Evolutionary conservation across 139 green algal genomes (phyloP).

Genomic region (Picochlorum costavermella): DNA sequence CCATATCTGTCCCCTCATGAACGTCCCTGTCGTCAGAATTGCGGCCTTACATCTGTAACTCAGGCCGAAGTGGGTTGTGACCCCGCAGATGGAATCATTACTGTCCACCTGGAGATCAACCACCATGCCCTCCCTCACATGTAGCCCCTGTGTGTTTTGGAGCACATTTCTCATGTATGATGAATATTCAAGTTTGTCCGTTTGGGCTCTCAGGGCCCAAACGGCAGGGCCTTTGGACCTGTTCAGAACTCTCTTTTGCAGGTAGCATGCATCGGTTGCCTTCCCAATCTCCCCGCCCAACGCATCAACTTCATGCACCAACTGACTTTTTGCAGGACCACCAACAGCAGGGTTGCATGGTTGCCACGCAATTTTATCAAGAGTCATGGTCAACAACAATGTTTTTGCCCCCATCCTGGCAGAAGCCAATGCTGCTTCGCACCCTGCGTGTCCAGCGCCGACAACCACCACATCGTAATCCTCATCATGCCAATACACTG

Average conservation of each 20-base stretch:
- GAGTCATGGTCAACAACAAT: conserved; percentile 88
- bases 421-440: conserved; percentile 88
- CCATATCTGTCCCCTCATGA: conserved; percentile 98
- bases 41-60: conserved; percentile 61
- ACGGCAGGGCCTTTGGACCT: conserved; percentile 89
- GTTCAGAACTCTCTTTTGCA: conserved; percentile 96
- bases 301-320: conserved; percentile 95
- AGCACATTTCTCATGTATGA: conserved; percentile 61
- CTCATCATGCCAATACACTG: conserved; percentile 42
- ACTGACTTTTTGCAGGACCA: conserved; percentile 86
- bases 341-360: conserved; percentile 84
- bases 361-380: conserved; percentile 96
- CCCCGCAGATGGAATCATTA: conserved; percentile 81
- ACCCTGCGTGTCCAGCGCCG: conserved; percentile 90
- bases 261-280: conserved; percentile 84
- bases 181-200: conserved; percentile 93
- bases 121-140: conserved; percentile 86
- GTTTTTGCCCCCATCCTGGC: conserved; percentile 75
- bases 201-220: conserved; percentile 94
- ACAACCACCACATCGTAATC: conserved; percentile 94
- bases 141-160: conserved; percentile 70
- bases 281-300: conserved; percentile 90
- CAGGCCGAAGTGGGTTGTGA: conserved; percentile 90
- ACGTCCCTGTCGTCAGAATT: conserved; percentile 94
- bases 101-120: conserved; percentile 69